A percentile compares a stretch with the other conserved stretches of the same genome.
Evolutionary conservation across 2,329 filamentous ascomycete genomes (phyloP).

Genomic region (Arthrobotrys entomopaga): DNA sequence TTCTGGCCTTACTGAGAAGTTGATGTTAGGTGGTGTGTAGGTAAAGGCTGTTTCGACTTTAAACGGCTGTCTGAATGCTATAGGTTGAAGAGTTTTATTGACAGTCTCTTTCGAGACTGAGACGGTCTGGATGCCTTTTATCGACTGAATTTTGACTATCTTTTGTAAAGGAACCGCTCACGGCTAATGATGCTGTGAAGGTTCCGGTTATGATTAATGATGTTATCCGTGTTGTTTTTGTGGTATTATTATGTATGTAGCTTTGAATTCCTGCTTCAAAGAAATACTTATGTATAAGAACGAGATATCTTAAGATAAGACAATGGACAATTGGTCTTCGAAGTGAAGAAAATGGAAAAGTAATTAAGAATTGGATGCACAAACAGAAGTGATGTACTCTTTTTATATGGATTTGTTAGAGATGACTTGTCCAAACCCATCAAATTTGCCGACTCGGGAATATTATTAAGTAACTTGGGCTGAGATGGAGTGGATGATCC

Average conservation of each 20-base stretch:
- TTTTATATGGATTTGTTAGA: conserved; percentile 53
- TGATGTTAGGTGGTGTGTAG: conserved; percentile 45
- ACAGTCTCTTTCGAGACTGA: conserved; percentile 52
- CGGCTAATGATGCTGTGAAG: conserved; percentile 45
- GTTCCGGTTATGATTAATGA: conserved; percentile 8
- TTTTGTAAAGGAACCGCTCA: conserved; percentile 46
- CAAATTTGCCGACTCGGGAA: conserved; percentile 3
- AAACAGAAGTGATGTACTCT: conserved; percentile 39
- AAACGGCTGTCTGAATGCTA: conserved; percentile 47
- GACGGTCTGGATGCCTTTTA: conserved; percentile 50
- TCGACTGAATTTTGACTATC: conserved; percentile 54
- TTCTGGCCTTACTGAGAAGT: conserved; percentile 37
- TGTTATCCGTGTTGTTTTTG: conserved; percentile 49
- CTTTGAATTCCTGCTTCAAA: neutral
- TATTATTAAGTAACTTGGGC: conserved; percentile 20
- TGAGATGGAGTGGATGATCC: conserved; percentile 37
- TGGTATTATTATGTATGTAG: conserved; percentile 21
- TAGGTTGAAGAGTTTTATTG: conserved; percentile 40
- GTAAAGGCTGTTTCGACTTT: conserved; percentile 52
- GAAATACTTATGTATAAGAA: neutral
- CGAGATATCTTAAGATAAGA: too few species aligned
- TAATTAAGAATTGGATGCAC: conserved; percentile 10
- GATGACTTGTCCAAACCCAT: conserved; percentile 45
- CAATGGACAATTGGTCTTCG: conserved; percentile 5
- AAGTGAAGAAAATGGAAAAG: conserved; percentile 11